phyloP scores from a whole-genome alignment of 177 flowering plant species.

The Vitis hybrid region DNA sequence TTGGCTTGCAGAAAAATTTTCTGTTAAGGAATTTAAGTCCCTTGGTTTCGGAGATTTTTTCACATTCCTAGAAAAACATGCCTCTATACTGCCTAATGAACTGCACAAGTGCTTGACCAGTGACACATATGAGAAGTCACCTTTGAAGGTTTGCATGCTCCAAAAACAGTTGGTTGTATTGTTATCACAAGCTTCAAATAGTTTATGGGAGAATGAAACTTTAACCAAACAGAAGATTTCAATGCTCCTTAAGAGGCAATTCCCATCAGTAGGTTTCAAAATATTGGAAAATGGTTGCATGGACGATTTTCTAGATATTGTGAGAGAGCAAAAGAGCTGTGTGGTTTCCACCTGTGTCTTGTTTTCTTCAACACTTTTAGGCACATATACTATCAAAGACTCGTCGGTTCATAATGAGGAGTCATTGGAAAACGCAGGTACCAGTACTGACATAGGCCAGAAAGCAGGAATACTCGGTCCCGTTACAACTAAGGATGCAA shows the following conservation, averaged over 20 bases:
- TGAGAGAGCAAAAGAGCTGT: conserved; percentile 29
- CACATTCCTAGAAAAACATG: conserved; percentile 54
- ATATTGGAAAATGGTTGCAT: conserved; percentile 33
- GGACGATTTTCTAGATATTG: conserved; percentile 30
- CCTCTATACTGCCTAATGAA: conserved; percentile 40
- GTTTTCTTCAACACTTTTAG: conserved; percentile 61
- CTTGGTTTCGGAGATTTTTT: conserved; percentile 78
- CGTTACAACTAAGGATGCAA: conserved; percentile 59
- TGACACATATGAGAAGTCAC: conserved; percentile 23
- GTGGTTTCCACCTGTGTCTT: conserved; percentile 47
- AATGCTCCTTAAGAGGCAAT: conserved; percentile 60
- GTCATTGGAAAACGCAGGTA: conserved; percentile 17
- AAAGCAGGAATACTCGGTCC: conserved; percentile 25
- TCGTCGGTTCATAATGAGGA: conserved; percentile 17
- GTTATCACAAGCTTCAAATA: conserved; percentile 64
- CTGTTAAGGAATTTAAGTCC: conserved; percentile 54
- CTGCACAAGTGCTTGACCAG: conserved; percentile 29
- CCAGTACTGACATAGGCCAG: conserved; percentile 13
- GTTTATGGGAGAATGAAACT: conserved; percentile 35
- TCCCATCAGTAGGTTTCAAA: conserved; percentile 58
- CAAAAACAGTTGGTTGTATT: conserved; percentile 49
- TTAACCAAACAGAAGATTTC: conserved; percentile 47
- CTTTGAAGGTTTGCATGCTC: conserved; percentile 56
- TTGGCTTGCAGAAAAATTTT: conserved; percentile 66
- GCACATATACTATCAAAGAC: conserved; percentile 15